phyloP scores from a whole-genome alignment of 768 basidiomycete genomes.

The Naganishia antarctica region DNA sequence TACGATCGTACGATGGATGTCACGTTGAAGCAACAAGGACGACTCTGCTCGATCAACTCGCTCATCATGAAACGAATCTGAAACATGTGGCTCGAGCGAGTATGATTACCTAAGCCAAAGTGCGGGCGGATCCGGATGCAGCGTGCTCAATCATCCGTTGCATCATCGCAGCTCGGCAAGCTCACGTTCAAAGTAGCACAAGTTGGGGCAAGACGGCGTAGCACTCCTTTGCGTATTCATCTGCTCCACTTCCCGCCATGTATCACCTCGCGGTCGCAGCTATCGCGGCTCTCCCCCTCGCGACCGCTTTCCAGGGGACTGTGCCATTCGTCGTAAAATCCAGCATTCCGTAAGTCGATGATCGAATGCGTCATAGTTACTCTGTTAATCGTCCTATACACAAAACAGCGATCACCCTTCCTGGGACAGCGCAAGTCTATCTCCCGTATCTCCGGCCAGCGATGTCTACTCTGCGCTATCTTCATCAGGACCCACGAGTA shows the following conservation, averaged over 20 bases:
- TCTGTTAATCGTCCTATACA: too few species aligned
- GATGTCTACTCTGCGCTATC: not conserved
- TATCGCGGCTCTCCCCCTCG: conserved; percentile 2
- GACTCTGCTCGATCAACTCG: not conserved
- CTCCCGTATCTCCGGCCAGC: not conserved
- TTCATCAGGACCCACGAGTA: not conserved
- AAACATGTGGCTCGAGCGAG: not conserved
- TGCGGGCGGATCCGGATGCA: not conserved
- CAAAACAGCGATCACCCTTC: not conserved
- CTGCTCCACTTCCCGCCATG: not conserved
- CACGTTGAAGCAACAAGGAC: not conserved
- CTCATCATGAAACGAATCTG: conserved; percentile 2
- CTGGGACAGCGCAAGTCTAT: not conserved
- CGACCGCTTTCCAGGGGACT: conserved; percentile 12
- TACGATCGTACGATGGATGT: too few species aligned
- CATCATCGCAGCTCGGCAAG: not conserved
- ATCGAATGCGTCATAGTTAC: too few species aligned
- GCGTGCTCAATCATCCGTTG: not conserved
- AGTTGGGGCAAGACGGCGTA: not conserved
- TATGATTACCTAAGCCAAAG: not conserved
- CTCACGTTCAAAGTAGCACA: not conserved
- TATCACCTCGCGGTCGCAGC: not conserved
- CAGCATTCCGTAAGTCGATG: not conserved
- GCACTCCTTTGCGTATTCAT: not conserved
- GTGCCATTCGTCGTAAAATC: conserved; percentile 19